phyloP scores from a whole-genome alignment of 176 grass and related monocot genomes.

The Olyra latifolia region DNA sequence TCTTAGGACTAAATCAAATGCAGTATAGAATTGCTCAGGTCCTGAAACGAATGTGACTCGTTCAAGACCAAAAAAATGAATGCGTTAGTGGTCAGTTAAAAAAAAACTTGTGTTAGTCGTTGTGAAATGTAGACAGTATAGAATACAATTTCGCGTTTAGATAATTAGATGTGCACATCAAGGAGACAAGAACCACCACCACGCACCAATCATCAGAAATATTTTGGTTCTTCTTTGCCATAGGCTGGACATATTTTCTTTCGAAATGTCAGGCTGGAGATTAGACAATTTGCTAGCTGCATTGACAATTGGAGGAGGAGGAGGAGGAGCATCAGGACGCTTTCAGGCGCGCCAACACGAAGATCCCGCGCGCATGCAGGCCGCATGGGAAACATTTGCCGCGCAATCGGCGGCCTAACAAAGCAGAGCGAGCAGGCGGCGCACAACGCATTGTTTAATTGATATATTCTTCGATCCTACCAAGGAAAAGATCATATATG shows the following conservation, averaged over 20 bases:
- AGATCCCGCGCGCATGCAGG: not conserved
- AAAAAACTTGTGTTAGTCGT: not conserved
- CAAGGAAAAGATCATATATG: not conserved
- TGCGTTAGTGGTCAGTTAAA: no score
- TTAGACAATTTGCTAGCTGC: not conserved
- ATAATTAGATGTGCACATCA: not conserved
- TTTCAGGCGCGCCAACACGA: slow-evolving; percentile 22
- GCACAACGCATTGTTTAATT: not conserved
- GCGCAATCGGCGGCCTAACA: not conserved
- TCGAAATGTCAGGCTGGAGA: not conserved
- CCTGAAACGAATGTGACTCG: not conserved
- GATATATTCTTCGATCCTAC: not conserved
- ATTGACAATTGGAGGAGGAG: not conserved
- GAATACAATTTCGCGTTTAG: not conserved
- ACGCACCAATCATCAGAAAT: not conserved
- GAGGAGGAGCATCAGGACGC: not conserved
- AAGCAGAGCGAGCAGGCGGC: not conserved
- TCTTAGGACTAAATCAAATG: not conserved
- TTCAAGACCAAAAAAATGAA: not conserved
- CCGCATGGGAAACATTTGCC: not conserved
- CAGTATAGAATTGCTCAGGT: not conserved
- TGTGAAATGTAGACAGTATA: not conserved
- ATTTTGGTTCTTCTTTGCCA: not conserved
- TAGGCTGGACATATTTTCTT: no score
- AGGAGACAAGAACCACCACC: not conserved